These are phyloP conservation scores for Mycena haematopus DNA, from an alignment of 768 basidiomycete species.

Conservation along the genomic window DNA sequence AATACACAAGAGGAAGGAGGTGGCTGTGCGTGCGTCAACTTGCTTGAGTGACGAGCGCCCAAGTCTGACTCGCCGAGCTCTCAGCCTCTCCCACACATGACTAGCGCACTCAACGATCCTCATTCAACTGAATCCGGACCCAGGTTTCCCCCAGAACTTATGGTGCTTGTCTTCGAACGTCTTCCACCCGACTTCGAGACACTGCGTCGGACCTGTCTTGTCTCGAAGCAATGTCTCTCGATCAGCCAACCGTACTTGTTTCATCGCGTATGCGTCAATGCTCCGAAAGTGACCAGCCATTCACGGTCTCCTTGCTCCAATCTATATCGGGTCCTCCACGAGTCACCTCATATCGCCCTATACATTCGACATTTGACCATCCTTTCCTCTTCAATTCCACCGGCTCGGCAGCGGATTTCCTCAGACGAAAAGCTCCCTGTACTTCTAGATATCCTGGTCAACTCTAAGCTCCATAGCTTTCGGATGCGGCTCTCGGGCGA, in stretches of 20 bases:
- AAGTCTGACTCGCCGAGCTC: too few species aligned
- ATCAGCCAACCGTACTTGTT: conserved; percentile 8
- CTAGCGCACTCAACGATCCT: too few species aligned
- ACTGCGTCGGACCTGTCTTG: not conserved
- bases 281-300: not conserved
- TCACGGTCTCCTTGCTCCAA: not conserved
- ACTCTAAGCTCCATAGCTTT: conserved; percentile 3
- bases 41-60: too few species aligned
- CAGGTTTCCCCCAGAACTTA: conserved; percentile 13
- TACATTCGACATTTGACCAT: conserved; percentile 19
- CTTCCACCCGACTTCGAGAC: conserved; percentile 5
- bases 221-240: conserved; percentile 12
- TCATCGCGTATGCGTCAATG: conserved; percentile 3
- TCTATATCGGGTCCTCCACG: conserved; percentile 3
- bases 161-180: conserved; percentile 16
- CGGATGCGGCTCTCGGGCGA: conserved; percentile 16
- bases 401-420: not conserved
- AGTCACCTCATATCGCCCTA: conserved; percentile 2
- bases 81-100: too few species aligned
- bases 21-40: too few species aligned
- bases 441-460: conserved; percentile 1
- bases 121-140: not conserved
- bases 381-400: not conserved
- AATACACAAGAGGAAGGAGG: too few species aligned
- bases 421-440: conserved; percentile 9